A percentile compares a stretch with the other conserved stretches of the same genome.
These are phyloP conservation scores for Rhynchospora tenuis DNA, from an alignment of 176 grass and related monocot species.

Conservation along the genomic window DNA sequence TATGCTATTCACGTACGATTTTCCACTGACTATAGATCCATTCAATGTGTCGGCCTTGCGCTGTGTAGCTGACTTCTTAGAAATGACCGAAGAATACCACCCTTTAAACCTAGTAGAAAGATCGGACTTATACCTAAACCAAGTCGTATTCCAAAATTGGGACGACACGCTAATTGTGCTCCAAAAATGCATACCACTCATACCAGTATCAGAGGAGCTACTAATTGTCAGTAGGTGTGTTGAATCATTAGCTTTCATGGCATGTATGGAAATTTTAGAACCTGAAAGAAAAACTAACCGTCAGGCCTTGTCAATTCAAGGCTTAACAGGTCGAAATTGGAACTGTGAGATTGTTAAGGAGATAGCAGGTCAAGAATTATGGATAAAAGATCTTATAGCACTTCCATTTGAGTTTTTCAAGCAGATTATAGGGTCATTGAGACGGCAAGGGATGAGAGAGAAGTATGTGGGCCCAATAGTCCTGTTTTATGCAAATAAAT, in stretches of 20 bases:
- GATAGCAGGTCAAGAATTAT: constrained; percentile 58
- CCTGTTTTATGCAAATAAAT: constrained; percentile 95
- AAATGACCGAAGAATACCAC: constrained; percentile 37
- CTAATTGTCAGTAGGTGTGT: constrained; percentile 80
- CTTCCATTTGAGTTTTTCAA: constrained; percentile 75
- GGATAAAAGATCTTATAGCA: constrained; percentile 91
- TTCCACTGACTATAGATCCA: constrained; percentile 56
- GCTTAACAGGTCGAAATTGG: constrained; percentile 46
- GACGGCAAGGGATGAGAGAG: constrained; percentile 92
- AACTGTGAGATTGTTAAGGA: constrained; percentile 79
- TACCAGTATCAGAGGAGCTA: constrained; percentile 68
- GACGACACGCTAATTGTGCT: constrained; percentile 86
- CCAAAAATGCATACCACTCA: constrained; percentile 57
- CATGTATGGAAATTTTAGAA: constrained; percentile 98
- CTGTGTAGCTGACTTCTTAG: constrained; percentile 67
- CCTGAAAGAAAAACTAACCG: constrained; percentile 57
- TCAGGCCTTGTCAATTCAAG: constrained; percentile 12
- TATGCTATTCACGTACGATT: constrained; percentile 69
- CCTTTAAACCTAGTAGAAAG: constrained; percentile 42
- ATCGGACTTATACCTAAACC: constrained; percentile 90
- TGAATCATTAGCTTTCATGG: constrained; percentile 94
- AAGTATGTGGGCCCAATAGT: constrained; percentile 84
- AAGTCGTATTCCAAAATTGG: constrained; percentile 91
- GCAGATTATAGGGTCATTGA: constrained; percentile 65
- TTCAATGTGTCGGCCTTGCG: constrained; percentile 77